Conservation (phyloP, 805 yeast species). For the Metschnikowia drakensbergensis region DNA sequence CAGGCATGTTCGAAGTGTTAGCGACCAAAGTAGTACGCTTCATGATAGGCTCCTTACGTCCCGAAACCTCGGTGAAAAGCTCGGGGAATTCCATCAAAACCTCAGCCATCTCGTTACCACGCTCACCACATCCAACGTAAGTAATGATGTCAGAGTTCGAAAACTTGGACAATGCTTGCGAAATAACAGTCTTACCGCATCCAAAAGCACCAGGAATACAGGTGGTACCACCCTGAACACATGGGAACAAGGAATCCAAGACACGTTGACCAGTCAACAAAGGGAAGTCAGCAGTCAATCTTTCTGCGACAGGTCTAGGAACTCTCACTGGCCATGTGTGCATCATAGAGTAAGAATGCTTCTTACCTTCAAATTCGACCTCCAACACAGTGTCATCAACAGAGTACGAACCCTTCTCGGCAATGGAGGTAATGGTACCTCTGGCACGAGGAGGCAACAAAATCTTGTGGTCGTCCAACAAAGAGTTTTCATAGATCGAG, state of each 20-base stretch:
- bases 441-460: slow-evolving; percentile 97
- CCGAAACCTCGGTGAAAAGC: slow-evolving; percentile 82
- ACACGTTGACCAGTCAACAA: slow-evolving; percentile 98
- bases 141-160: slow-evolving; percentile 96
- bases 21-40: slow-evolving; percentile 99
- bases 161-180: slow-evolving; percentile 94
- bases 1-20: slow-evolving; percentile 99
- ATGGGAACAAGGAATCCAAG: slow-evolving; percentile 93
- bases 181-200: slow-evolving; percentile 97
- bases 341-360: slow-evolving; percentile 81
- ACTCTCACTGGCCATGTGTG: slow-evolving; percentile 99
- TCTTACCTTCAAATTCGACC: slow-evolving; percentile 90
- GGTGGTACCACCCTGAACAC: slow-evolving; percentile 99
- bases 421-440: slow-evolving; percentile 91
- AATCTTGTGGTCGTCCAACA: slow-evolving; percentile 88
- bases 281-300: slow-evolving; percentile 90
- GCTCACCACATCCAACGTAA: slow-evolving; percentile 91
- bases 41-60: slow-evolving; percentile 97
- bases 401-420: slow-evolving; percentile 84
- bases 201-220: slow-evolving; percentile 99
- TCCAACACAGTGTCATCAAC: slow-evolving; percentile 88
- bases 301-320: slow-evolving; percentile 97
- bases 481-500: slow-evolving; percentile 87
- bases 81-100: slow-evolving; percentile 99
- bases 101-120: slow-evolving; percentile 99